Percentiles rank a stretch among this genome's conserved stretches.
Evolutionary conservation across 2,329 filamentous ascomycete genomes (phyloP).

Genomic region (Dendrostoma leiphaemia): DNA sequence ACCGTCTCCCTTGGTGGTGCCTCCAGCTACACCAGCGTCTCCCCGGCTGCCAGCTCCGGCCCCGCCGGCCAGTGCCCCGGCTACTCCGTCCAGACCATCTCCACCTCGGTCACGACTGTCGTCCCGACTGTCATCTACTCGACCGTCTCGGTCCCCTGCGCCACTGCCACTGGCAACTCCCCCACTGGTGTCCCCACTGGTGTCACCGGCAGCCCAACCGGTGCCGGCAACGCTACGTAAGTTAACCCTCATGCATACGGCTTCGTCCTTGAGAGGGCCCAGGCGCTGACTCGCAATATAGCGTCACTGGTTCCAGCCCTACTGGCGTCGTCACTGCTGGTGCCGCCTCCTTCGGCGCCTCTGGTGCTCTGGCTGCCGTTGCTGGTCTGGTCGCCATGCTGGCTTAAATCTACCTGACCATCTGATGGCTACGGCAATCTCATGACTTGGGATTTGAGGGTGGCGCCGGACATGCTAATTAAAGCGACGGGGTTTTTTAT

Average conservation of each 20-base stretch:
- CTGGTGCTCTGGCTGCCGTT: slow-evolving; percentile 51
- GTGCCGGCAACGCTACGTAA: slow-evolving; percentile 30
- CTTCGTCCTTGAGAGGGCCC: no score
- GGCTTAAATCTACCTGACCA: slow-evolving; percentile 39
- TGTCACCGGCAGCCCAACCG: slow-evolving; percentile 18
- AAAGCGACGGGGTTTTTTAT: background rate
- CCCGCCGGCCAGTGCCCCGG: slow-evolving; percentile 31
- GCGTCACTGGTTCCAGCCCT: slow-evolving; percentile 31
- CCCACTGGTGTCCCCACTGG: slow-evolving; percentile 7
- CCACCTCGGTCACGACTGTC: slow-evolving; percentile 55
- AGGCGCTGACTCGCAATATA: no score
- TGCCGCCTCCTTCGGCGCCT: slow-evolving; percentile 52
- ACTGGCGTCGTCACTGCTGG: slow-evolving; percentile 45
- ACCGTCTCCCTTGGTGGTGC: slow-evolving; percentile 17
- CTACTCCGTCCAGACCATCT: slow-evolving; percentile 49
- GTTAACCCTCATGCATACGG: slow-evolving; percentile 18
- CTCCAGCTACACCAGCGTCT: slow-evolving; percentile 9
- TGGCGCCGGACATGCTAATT: slow-evolving; percentile 6
- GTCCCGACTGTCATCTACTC: slow-evolving; percentile 53
- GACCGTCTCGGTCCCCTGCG: slow-evolving; percentile 42
- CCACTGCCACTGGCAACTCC: slow-evolving; percentile 29
- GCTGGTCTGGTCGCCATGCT: slow-evolving; percentile 55
- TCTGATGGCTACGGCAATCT: slow-evolving; percentile 34
- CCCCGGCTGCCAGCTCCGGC: slow-evolving; percentile 20
- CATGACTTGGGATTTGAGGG: slow-evolving; percentile 30